phyloP scores from a whole-genome alignment of 2,329 filamentous ascomycete genomes.

The Metarhizium album region DNA sequence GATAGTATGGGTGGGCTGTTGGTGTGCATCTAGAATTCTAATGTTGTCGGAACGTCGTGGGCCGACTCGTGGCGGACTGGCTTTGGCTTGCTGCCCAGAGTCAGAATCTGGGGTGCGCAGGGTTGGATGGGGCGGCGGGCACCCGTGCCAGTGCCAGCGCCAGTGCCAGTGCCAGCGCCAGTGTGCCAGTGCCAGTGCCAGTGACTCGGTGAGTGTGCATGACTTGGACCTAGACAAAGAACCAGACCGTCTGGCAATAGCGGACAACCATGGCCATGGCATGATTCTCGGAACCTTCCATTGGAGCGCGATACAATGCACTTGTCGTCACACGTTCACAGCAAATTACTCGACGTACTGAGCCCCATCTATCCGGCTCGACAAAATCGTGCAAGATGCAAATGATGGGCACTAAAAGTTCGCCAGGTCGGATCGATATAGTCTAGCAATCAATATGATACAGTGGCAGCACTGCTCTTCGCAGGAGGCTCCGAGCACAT shows the following conservation, averaged over 20 bases:
- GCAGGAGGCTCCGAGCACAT: background rate
- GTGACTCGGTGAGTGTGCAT: background rate
- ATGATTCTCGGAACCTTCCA: background rate
- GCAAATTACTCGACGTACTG: background rate
- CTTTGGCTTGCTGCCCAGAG: background rate
- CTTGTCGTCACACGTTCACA: background rate
- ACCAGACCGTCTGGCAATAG: background rate
- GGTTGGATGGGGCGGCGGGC: conserved; percentile 6
- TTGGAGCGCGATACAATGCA: background rate
- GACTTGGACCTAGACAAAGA: background rate
- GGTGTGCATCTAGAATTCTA: background rate
- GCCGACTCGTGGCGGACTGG: no score
- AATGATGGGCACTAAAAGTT: background rate
- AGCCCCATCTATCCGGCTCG: background rate
- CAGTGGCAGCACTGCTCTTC: conserved; percentile 14
- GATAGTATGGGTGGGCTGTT: background rate
- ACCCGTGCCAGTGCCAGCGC: background rate
- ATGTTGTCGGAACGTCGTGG: background rate
- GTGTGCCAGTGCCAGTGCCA: no score
- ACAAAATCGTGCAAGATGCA: background rate
- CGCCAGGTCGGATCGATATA: conserved; percentile 17
- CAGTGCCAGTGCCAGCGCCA: no score
- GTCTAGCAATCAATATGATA: conserved; percentile 24
- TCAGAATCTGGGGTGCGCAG: background rate
- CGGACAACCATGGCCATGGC: background rate